A percentile compares a stretch with the other conserved stretches of the same genome.
Evolutionary conservation across 345 rosid species (phyloP).

Genomic region (Lagerstroemia speciosa): DNA sequence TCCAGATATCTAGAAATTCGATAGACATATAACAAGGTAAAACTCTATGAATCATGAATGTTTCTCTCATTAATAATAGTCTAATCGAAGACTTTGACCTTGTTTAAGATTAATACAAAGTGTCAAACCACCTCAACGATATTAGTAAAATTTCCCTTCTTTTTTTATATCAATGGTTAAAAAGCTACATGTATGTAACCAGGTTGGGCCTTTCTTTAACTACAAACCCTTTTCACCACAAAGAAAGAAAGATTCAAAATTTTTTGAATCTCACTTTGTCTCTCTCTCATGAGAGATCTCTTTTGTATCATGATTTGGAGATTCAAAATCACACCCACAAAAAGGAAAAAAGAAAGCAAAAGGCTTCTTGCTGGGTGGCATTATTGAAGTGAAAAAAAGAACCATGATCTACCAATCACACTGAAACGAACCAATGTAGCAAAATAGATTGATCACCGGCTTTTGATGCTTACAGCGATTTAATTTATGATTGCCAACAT

Average conservation of each 20-base stretch:
- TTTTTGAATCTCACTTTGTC: not conserved
- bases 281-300: not conserved
- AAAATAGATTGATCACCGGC: not conserved
- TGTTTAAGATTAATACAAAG: too few species aligned
- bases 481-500: too few species aligned
- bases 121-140: too few species aligned
- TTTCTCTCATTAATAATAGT: too few species aligned
- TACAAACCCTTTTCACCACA: not conserved
- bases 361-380: not conserved
- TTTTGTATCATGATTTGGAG: not conserved
- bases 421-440: not conserved
- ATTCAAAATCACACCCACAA: not conserved
- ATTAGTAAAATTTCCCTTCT: too few species aligned
- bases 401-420: not conserved
- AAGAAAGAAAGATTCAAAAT: not conserved
- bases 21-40: too few species aligned
- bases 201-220: not conserved
- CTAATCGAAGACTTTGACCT: too few species aligned
- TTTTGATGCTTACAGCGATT: not conserved
- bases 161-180: not conserved
- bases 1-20: too few species aligned
- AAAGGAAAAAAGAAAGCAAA: too few species aligned
- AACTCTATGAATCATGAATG: too few species aligned
- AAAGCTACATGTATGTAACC: too few species aligned
- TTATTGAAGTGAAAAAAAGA: not conserved